These are phyloP conservation scores for Xylariaceae sp. DNA, from an alignment of 2,329 filamentous ascomycete genomes.

Conservation along the genomic window DNA sequence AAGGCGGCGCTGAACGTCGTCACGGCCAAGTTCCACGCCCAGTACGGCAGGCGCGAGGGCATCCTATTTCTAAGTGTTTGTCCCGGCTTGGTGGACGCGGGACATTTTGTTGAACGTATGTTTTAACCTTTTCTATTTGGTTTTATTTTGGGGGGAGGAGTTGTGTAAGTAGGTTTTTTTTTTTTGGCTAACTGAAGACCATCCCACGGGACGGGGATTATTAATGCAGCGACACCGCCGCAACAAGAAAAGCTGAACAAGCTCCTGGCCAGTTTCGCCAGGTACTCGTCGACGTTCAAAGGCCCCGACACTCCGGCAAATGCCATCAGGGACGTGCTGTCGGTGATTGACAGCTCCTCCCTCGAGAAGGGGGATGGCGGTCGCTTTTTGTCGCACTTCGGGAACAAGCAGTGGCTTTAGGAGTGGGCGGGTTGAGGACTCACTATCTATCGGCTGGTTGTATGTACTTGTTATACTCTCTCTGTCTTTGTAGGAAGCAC, in stretches of 20 bases:
- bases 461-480: no score
- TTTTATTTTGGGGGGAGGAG: background rate
- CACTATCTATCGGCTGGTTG: background rate
- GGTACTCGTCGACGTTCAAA: constrained; percentile 24
- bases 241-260: constrained; percentile 3
- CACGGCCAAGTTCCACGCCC: constrained; percentile 37
- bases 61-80: constrained; percentile 40
- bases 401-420: constrained; percentile 42
- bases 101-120: constrained; percentile 19
- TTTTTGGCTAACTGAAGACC: background rate
- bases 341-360: constrained; percentile 22
- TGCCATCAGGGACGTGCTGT: constrained; percentile 14
- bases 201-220: background rate
- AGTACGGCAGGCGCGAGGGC: constrained; percentile 36
- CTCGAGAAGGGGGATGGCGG: constrained; percentile 32
- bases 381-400: constrained; percentile 41
- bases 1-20: constrained; percentile 25
- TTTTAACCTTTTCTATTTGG: constrained; percentile 1
- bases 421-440: constrained; percentile 11
- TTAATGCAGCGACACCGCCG: constrained; percentile 7
- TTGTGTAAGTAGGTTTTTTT: background rate
- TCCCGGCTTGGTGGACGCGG: constrained; percentile 39
- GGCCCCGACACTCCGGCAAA: constrained; percentile 18
- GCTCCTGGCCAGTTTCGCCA: constrained; percentile 17
- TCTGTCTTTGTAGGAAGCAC: no score